A percentile compares a stretch with the other conserved stretches of the same genome.
Conservation (phyloP, 345 rosid species). For the Lepidium africanum region DNA sequence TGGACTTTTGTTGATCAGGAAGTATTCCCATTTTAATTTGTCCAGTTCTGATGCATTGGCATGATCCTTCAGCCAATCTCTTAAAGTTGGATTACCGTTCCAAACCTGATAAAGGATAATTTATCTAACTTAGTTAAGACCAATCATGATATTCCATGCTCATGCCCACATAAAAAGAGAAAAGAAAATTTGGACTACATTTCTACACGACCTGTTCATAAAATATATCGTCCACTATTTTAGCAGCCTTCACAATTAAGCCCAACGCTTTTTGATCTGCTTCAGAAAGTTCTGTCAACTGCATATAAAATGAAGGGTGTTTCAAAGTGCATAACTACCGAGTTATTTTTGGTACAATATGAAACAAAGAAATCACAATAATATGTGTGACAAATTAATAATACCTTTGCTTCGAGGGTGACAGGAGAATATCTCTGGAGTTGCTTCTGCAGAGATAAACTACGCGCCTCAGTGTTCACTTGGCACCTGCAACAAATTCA, state of each 20-base stretch:
- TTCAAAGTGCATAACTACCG: not conserved
- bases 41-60: constrained; percentile 60
- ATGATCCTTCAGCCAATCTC: constrained; percentile 77
- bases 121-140: not conserved
- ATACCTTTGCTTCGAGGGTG: constrained; percentile 66
- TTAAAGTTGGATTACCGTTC: constrained; percentile 71
- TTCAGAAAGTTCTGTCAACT: constrained; percentile 66
- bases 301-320: constrained; percentile 19
- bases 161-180: not conserved
- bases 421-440: constrained; percentile 67
- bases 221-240: constrained; percentile 69
- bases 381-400: constrained; percentile 7
- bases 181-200: not conserved
- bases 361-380: not conserved
- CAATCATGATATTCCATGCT: constrained; percentile 1
- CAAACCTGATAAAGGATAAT: constrained; percentile 48
- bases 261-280: constrained; percentile 58
- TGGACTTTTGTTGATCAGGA: constrained; percentile 79
- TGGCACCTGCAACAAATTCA: constrained; percentile 53
- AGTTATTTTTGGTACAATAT: not conserved
- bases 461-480: constrained; percentile 42
- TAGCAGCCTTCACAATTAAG: constrained; percentile 74
- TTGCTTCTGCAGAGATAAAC: constrained; percentile 61
- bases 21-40: constrained; percentile 66
- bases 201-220: constrained; percentile 54